Conservation (phyloP, 345 rosid genomes). For the Citrus reticulata region DNA sequence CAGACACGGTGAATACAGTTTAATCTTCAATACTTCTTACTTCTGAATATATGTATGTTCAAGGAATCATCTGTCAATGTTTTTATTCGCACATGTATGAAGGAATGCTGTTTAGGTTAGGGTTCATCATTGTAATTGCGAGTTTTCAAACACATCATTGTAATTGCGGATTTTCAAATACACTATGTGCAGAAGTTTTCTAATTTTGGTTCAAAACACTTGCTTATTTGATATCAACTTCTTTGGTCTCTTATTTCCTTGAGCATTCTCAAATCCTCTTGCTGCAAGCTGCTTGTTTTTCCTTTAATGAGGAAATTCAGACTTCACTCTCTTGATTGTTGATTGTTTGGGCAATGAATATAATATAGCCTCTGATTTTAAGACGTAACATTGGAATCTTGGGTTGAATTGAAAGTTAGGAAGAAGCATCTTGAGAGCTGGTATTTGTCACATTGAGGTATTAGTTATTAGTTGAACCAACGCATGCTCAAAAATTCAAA, state of each 20-base stretch:
- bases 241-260: not conserved
- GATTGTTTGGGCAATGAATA: not conserved
- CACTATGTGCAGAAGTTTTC: not conserved
- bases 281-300: not conserved
- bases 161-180: not conserved
- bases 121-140: not conserved
- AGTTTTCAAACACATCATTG: not conserved
- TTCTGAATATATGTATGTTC: not conserved
- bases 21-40: slow-evolving; percentile 22
- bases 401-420: not conserved
- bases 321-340: not conserved
- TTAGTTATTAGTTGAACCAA: not conserved
- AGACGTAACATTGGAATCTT: not conserved
- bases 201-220: not conserved
- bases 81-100: not conserved
- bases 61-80: not conserved
- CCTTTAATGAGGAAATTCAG: not conserved
- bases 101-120: not conserved
- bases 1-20: slow-evolving; percentile 77
- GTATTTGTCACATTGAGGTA: not conserved
- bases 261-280: not conserved
- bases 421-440: slow-evolving; percentile 6
- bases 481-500: not conserved
- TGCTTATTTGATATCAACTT: not conserved
- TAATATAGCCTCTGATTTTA: not conserved